A percentile compares a stretch with the other conserved stretches of the same genome.
Evolutionary conservation across 176 grass and related monocot genomes (phyloP).

Genomic region (Carex scoparia): DNA sequence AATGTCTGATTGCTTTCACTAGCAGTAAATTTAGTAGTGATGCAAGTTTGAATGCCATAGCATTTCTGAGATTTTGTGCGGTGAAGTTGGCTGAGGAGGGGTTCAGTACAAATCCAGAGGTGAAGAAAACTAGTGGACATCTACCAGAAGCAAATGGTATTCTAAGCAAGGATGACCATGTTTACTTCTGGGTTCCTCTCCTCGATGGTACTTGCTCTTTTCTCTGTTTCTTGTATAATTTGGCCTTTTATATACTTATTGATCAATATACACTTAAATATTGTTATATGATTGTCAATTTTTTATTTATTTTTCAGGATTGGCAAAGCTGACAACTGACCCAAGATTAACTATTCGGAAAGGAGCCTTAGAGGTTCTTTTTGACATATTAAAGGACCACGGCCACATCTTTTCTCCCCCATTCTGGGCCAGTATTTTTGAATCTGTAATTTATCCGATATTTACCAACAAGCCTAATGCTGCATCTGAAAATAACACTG

Average conservation of each 20-base stretch:
- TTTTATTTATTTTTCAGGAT: slow-evolving; percentile 46
- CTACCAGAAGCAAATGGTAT: slow-evolving; percentile 42
- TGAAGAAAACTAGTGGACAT: slow-evolving; percentile 32
- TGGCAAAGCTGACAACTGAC: slow-evolving; percentile 80
- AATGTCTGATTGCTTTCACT: slow-evolving; percentile 91
- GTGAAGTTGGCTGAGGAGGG: slow-evolving; percentile 90
- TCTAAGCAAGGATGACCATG: slow-evolving; percentile 59
- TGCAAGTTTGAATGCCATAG: slow-evolving; percentile 90
- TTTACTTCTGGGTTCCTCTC: slow-evolving; percentile 91
- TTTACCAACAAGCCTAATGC: slow-evolving; percentile 43
- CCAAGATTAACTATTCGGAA: slow-evolving; percentile 87
- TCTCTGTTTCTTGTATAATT: slow-evolving; percentile 19
- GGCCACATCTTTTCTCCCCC: slow-evolving; percentile 74
- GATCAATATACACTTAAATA: background rate
- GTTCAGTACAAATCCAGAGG: slow-evolving; percentile 42
- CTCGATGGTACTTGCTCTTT: slow-evolving; percentile 49
- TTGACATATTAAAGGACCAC: slow-evolving; percentile 91
- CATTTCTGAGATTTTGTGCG: slow-evolving; percentile 92
- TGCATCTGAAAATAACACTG: slow-evolving; percentile 37
- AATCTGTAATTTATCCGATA: slow-evolving; percentile 80
- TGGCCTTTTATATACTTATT: background rate
- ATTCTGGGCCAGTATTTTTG: slow-evolving; percentile 79
- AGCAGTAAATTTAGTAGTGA: slow-evolving; percentile 92
- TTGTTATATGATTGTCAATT: background rate
- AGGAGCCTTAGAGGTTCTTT: slow-evolving; percentile 94